Base-by-base conservation (phyloP, 306 rosid genomes). In the Glycine soja region DNA sequence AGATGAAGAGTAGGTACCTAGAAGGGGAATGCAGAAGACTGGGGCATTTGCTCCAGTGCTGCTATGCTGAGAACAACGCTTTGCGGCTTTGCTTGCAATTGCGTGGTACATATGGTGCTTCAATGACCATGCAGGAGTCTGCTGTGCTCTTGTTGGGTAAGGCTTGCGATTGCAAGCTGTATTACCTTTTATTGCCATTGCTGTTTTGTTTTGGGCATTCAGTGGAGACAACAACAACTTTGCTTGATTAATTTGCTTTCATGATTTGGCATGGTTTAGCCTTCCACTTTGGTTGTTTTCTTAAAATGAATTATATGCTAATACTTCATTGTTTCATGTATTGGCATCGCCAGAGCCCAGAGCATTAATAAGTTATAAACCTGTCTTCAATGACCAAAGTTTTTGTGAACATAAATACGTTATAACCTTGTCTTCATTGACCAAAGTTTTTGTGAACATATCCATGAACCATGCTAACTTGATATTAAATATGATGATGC, bases 71-170 rank as follows among this genome's bases (percentile, higher is more conserved):
- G 92, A 95, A 92, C 80, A 88, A 91, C 43, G 92, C 97, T 40
- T 88, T 95, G 78, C 93, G 97, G 34, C 72, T 91, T 83, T 80
- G 87, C 86, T 77, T 92, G 81, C 94, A 91, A 80, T 89, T 90
- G 79, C 87, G 89, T 81, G 75, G 82, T 50, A 84, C 90, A 67
- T 88, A 73, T 84, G 92, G 83, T 95, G 92, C 88, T 82, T 72
- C 93, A 83, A 63, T 84, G 82, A 68, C 93, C 87, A 87, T 83
- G 97, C 98, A 90, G 98, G 98, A 92, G 98, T 95, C 97, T 95
- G 98, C 98, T 59, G 98, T 94, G 90, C 98, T 94, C 97, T 88
- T 94, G 70, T 79, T 92, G 98, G 98, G 97, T 93, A 88, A 80
- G 94, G 61, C 81, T 77, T 70, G 70, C 51, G 4, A 61, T 71